These are phyloP conservation scores for Penicillium sumatraense DNA, from an alignment of 2,329 filamentous ascomycete species.

Conservation along the genomic window DNA sequence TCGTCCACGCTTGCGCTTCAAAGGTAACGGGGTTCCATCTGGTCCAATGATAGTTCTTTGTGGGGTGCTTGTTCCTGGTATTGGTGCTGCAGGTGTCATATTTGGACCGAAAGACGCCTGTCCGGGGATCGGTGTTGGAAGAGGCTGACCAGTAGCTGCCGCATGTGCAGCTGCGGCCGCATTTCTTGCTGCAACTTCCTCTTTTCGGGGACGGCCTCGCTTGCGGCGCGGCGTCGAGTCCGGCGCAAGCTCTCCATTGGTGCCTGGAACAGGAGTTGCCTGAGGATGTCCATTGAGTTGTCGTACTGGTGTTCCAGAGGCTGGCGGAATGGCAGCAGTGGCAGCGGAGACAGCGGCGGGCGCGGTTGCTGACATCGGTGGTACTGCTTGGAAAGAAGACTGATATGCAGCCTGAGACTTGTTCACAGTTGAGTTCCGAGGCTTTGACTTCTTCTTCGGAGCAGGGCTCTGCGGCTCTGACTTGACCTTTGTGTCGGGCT, in stretches of 20 bases:
- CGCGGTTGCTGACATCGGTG: neutral
- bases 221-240: slow-evolving; percentile 21
- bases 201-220: slow-evolving; percentile 31
- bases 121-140: slow-evolving; percentile 20
- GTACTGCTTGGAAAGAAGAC: neutral
- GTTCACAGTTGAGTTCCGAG: slow-evolving; percentile 4
- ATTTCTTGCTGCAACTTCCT: slow-evolving; percentile 28
- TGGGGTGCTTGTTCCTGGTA: slow-evolving; percentile 10
- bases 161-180: slow-evolving; percentile 25
- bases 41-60: slow-evolving; percentile 24
- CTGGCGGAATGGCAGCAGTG: neutral
- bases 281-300: slow-evolving; percentile 24
- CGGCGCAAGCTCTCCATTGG: slow-evolving; percentile 9
- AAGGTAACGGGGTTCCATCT: slow-evolving; percentile 27
- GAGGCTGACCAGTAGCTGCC: slow-evolving; percentile 18
- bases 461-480: slow-evolving; percentile 19
- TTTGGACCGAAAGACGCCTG: slow-evolving; percentile 28
- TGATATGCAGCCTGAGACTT: neutral
- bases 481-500: slow-evolving; percentile 7
- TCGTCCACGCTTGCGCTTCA: slow-evolving; percentile 36
- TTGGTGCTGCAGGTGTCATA: slow-evolving; percentile 21
- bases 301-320: slow-evolving; percentile 4
- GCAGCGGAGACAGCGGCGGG: slow-evolving; percentile 1
- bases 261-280: neutral
- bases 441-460: slow-evolving; percentile 28